Percentiles rank a stretch among this genome's conserved stretches.
These are phyloP conservation scores for Xerocomus spinulosus DNA, from an alignment of 768 basidiomycete species.

Conservation along the genomic window DNA sequence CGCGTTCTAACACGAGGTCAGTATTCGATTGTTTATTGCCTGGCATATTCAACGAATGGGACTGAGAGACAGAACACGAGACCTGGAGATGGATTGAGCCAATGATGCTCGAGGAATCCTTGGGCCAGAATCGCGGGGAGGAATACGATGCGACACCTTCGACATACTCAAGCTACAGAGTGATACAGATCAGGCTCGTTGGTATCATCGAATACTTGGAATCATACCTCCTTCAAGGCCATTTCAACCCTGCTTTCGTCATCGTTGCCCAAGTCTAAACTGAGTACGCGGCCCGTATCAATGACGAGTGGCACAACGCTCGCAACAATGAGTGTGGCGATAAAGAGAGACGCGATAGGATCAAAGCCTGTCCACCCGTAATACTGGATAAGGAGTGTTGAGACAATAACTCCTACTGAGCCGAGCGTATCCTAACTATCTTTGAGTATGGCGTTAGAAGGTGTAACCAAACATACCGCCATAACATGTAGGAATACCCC, in stretches of 20 bases:
- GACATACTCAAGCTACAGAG: constrained; percentile 57
- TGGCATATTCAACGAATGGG: constrained; percentile 48
- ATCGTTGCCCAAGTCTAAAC: constrained; percentile 79
- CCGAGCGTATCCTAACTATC: constrained; percentile 79
- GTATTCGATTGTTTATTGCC: constrained; percentile 16
- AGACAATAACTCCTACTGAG: constrained; percentile 96
- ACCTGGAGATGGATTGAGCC: constrained; percentile 93
- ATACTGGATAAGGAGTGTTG: constrained; percentile 89
- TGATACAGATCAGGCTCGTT: not conserved
- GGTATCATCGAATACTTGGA: not conserved
- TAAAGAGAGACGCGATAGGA: constrained; percentile 95
- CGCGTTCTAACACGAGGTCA: constrained; percentile 71
- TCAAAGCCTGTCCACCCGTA: constrained; percentile 99
- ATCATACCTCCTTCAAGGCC: constrained; percentile 60
- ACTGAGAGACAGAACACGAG: constrained; percentile 51
- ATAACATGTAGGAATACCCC: constrained; percentile 98
- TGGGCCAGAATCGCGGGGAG: constrained; percentile 90
- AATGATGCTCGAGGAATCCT: constrained; percentile 78
- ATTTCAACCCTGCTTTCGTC: constrained; percentile 49
- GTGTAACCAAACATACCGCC: constrained; percentile 54
- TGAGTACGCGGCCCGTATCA: constrained; percentile 85
- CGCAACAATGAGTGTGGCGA: constrained; percentile 90
- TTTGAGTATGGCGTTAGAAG: constrained; percentile 4
- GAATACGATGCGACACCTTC: constrained; percentile 82
- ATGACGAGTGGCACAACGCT: constrained; percentile 94